Evolutionary conservation across 495 filamentous ascomycete genomes (phyloP).

Genomic region (Mytilinidion resinicola): DNA sequence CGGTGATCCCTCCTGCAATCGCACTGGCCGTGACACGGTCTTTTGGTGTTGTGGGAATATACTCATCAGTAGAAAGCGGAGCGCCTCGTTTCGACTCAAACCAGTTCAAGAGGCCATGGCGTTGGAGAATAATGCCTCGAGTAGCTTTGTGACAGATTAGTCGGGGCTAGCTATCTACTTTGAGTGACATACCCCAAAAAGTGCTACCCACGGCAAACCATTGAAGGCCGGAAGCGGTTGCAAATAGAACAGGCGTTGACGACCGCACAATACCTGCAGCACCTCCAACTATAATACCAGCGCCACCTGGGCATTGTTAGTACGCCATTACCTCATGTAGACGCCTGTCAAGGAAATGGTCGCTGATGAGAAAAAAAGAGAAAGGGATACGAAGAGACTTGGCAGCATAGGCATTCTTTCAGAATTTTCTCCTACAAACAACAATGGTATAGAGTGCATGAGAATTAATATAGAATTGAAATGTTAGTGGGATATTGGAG

Average conservation of each 20-base stretch:
- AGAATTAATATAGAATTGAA: too few species aligned
- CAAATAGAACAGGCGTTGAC: conserved; percentile 60
- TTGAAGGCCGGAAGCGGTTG: conserved; percentile 64
- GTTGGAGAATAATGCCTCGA: conserved; percentile 39
- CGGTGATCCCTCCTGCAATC: conserved; percentile 62
- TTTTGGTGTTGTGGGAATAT: conserved; percentile 41
- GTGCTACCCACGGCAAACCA: conserved; percentile 71
- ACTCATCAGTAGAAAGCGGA: conserved; percentile 22
- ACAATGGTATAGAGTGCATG: too few species aligned
- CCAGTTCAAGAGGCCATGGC: conserved; percentile 11
- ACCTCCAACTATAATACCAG: conserved; percentile 68
- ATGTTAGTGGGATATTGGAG: too few species aligned
- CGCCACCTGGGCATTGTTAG: conserved; percentile 46
- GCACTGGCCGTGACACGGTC: conserved; percentile 59
- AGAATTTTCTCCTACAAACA: too few species aligned
- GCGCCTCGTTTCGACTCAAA: conserved; percentile 7
- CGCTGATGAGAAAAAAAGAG: too few species aligned
- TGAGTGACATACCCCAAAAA: conserved; percentile 59
- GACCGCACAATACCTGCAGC: conserved; percentile 61
- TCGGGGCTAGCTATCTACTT: background rate
- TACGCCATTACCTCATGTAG: background rate
- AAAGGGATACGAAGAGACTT: too few species aligned
- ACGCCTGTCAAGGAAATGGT: too few species aligned
- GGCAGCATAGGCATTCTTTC: too few species aligned
- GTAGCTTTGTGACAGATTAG: conserved; percentile 27